phyloP scores from a whole-genome alignment of 495 filamentous ascomycete genomes.

The Penicillium egyptiacum region DNA sequence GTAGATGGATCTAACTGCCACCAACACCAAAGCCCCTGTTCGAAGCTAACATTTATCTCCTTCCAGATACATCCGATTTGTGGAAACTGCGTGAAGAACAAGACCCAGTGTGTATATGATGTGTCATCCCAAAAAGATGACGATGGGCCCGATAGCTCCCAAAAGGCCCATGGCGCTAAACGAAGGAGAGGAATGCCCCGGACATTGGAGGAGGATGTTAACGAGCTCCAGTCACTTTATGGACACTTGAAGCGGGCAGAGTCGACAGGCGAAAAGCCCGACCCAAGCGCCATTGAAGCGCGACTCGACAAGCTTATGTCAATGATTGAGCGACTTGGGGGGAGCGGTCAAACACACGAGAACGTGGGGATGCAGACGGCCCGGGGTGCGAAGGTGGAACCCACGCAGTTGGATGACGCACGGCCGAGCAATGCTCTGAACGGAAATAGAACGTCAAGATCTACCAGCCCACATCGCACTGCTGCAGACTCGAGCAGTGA shows the following conservation, averaged over 20 bases:
- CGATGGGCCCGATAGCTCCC: conserved; percentile 14
- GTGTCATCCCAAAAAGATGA: conserved; percentile 31
- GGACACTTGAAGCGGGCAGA: conserved; percentile 33
- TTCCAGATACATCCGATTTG: conserved; percentile 49
- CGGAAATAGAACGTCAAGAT: conserved; percentile 23
- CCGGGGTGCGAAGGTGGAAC: conserved; percentile 25
- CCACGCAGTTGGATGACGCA: conserved; percentile 19
- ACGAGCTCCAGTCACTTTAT: conserved; percentile 42
- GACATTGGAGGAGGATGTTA: conserved; percentile 38
- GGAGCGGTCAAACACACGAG: conserved; percentile 31
- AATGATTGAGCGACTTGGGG: conserved; percentile 46
- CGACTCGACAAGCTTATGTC: conserved; percentile 48
- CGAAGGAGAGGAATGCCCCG: conserved; percentile 34
- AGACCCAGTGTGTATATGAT: conserved; percentile 47
- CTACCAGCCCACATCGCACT: conserved; percentile 38
- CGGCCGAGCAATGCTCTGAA: conserved; percentile 19
- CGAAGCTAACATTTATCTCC: not conserved
- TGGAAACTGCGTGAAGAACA: conserved; percentile 48
- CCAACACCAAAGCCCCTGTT: not conserved
- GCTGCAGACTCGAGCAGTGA: conserved; percentile 40
- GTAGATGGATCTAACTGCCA: conserved; percentile 16
- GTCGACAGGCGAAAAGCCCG: conserved; percentile 26
- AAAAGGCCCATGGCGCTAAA: conserved; percentile 36
- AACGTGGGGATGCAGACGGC: conserved; percentile 27
- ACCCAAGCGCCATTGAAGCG: conserved; percentile 42